A percentile compares a stretch with the other conserved stretches of the same genome.
Conservation (phyloP, 768 basidiomycete species). For the Termitomyces bulborhizus region DNA sequence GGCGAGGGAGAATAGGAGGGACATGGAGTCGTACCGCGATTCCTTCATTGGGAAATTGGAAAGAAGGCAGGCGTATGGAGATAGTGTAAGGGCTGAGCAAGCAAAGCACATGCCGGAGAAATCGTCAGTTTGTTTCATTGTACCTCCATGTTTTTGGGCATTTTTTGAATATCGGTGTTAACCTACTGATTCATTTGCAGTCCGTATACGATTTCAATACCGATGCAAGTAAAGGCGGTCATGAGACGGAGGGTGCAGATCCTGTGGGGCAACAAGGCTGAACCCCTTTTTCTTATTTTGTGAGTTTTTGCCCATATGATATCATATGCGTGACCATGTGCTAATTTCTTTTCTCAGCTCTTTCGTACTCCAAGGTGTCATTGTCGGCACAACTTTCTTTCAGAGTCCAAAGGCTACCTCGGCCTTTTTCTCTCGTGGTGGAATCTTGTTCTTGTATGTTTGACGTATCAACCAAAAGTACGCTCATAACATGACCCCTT, state of each 20-base stretch:
- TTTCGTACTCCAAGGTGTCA: slow-evolving; percentile 43
- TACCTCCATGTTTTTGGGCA: not conserved
- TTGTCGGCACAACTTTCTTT: slow-evolving; percentile 64
- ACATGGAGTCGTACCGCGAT: slow-evolving; percentile 41
- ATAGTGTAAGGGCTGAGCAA: slow-evolving; percentile 46
- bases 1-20: slow-evolving; percentile 30
- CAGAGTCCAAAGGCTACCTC: slow-evolving; percentile 46
- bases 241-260: slow-evolving; percentile 35
- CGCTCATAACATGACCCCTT: not conserved
- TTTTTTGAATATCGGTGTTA: too few relatives aligned
- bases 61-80: slow-evolving; percentile 31
- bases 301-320: slow-evolving; percentile 10
- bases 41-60: slow-evolving; percentile 39
- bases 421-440: slow-evolving; percentile 71
- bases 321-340: not conserved
- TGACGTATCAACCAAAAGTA: not conserved
- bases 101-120: slow-evolving; percentile 34
- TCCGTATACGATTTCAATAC: slow-evolving; percentile 28
- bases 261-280: slow-evolving; percentile 23
- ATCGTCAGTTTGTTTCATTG: slow-evolving; percentile 14
- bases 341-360: slow-evolving; percentile 25
- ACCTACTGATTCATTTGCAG: slow-evolving; percentile 13
- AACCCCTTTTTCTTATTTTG: slow-evolving; percentile 24
- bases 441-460: slow-evolving; percentile 69
- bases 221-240: slow-evolving; percentile 31